Evolutionary conservation across 2,329 filamentous ascomycete species (phyloP).

Genomic region (Calonectria hawksworthii): DNA sequence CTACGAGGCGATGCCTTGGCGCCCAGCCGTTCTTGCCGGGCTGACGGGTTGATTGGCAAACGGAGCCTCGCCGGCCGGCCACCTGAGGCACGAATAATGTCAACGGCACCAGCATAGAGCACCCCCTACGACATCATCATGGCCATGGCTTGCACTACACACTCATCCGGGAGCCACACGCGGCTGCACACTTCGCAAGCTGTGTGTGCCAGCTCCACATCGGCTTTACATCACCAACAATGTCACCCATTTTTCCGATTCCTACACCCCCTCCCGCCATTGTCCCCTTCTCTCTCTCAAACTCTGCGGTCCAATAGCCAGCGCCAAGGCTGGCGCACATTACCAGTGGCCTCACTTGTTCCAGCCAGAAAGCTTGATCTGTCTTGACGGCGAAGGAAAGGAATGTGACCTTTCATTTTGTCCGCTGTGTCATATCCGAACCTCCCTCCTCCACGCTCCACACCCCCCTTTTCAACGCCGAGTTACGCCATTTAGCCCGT

Average conservation of each 20-base stretch:
- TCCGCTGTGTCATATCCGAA: constrained; percentile 19
- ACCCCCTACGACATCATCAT: neutral
- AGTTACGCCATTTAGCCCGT: neutral
- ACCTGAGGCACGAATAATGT: constrained; percentile 1
- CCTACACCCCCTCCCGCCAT: constrained; percentile 1
- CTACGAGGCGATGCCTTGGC: constrained; percentile 21
- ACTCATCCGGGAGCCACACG: constrained; percentile 9
- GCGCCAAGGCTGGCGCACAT: constrained; percentile 14
- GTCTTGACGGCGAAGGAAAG: constrained; percentile 17
- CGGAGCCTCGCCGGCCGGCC: neutral
- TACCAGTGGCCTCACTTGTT: constrained; percentile 15
- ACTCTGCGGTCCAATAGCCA: constrained; percentile 7
- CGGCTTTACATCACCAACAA: constrained; percentile 3
- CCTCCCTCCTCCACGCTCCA: constrained; percentile 19
- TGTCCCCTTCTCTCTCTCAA: neutral
- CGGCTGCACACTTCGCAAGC: constrained; percentile 15
- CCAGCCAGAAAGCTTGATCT: constrained; percentile 26
- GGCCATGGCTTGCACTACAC: constrained; percentile 9
- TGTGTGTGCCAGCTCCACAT: constrained; percentile 14
- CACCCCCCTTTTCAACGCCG: constrained; percentile 12
- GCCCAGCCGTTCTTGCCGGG: constrained; percentile 18
- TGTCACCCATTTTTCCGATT: constrained; percentile 7
- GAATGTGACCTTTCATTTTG: constrained; percentile 27
- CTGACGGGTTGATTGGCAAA: constrained; percentile 7
- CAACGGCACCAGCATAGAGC: neutral